These are phyloP conservation scores for Exophiala dermatitidis DNA, from an alignment of 2,329 filamentous ascomycete genomes.

Conservation along the genomic window DNA sequence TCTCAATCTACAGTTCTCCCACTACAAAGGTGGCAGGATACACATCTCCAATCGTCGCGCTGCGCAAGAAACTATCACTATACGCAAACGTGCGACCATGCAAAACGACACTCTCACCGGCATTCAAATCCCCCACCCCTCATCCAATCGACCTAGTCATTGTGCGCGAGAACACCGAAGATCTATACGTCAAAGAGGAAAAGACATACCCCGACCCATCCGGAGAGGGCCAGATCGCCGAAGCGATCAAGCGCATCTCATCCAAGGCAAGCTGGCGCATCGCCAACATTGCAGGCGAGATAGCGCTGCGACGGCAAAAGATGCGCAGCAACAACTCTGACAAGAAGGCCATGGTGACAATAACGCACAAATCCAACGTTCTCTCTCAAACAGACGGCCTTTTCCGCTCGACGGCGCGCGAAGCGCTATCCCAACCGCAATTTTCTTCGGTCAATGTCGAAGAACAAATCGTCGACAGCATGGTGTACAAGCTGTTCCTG, in stretches of 20 bases:
- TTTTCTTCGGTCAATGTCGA: slow-evolving; percentile 74
- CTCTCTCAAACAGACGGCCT: slow-evolving; percentile 93
- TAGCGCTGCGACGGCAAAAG: slow-evolving; percentile 78
- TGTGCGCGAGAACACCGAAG: slow-evolving; percentile 97
- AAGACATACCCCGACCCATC: slow-evolving; percentile 64
- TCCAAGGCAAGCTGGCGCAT: slow-evolving; percentile 79
- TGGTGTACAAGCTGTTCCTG: slow-evolving; percentile 99
- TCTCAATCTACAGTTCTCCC: slow-evolving; percentile 56
- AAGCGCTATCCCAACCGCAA: slow-evolving; percentile 58
- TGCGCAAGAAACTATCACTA: slow-evolving; percentile 88
- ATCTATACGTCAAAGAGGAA: slow-evolving; percentile 97
- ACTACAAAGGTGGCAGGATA: slow-evolving; percentile 87
- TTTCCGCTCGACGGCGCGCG: slow-evolving; percentile 73
- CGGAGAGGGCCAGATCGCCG: slow-evolving; percentile 70
- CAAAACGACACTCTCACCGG: slow-evolving; percentile 60
- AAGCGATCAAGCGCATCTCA: slow-evolving; percentile 96
- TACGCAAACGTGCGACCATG: slow-evolving; percentile 97
- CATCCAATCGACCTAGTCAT: slow-evolving; percentile 91
- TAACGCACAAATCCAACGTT: slow-evolving; percentile 98
- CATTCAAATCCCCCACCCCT: slow-evolving; percentile 34
- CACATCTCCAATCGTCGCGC: slow-evolving; percentile 90
- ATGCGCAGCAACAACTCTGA: slow-evolving; percentile 59
- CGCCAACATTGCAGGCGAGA: slow-evolving; percentile 87
- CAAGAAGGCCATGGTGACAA: slow-evolving; percentile 68
- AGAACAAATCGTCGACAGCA: slow-evolving; percentile 97